These are phyloP conservation scores for Paramecium caudatum DNA, from an alignment of 73 alveolate species.

Conservation along the genomic window DNA sequence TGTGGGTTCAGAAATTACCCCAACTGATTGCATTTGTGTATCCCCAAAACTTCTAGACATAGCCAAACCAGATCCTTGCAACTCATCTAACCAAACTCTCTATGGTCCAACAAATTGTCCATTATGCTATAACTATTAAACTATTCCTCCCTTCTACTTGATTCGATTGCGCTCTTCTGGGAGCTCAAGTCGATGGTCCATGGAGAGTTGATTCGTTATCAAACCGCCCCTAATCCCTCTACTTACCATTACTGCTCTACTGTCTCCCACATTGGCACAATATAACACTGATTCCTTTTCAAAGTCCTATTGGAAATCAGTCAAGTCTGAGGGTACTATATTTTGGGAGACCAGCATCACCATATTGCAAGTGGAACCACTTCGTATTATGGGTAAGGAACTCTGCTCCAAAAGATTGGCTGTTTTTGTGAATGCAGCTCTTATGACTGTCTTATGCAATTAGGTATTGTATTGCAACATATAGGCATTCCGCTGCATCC, in stretches of 20 bases:
- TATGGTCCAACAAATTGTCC: constrained; percentile 84
- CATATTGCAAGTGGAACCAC: constrained; percentile 57
- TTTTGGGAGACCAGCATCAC: constrained; percentile 37
- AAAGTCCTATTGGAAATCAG: constrained; percentile 49
- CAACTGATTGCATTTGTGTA: constrained; percentile 85
- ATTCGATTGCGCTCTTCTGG: constrained; percentile 87
- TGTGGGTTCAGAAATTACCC: constrained; percentile 85
- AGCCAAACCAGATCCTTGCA: constrained; percentile 85
- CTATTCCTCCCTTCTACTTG: constrained; percentile 82
- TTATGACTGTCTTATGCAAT: constrained; percentile 36
- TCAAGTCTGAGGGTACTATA: neutral
- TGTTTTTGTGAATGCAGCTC: constrained; percentile 10
- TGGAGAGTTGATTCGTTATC: constrained; percentile 80
- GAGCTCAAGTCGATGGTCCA: constrained; percentile 86
- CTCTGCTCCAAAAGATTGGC: neutral
- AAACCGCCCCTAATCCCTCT: constrained; percentile 86
- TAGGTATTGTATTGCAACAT: constrained; percentile 47
- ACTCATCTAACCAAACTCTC: constrained; percentile 87
- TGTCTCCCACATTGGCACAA: constrained; percentile 93
- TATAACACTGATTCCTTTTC: constrained; percentile 51
- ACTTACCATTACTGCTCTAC: constrained; percentile 86
- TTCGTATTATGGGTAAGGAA: neutral
- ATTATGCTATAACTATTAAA: constrained; percentile 71
- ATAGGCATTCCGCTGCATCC: constrained; percentile 12
- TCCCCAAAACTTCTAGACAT: constrained; percentile 90